Conservation (phyloP, 306 rosid species). For the Cajanus cajan region DNA sequence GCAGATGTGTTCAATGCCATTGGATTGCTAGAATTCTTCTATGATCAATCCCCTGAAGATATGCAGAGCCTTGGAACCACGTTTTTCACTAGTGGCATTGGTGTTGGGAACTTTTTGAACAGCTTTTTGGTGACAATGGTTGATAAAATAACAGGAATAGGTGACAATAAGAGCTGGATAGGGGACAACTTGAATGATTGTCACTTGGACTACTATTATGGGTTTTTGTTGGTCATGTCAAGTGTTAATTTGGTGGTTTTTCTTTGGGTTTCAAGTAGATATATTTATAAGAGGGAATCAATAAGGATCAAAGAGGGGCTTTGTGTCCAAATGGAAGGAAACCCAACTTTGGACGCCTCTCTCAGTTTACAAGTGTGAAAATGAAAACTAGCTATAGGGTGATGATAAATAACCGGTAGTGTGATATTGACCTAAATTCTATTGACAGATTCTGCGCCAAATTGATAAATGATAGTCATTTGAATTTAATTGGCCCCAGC, state of each 20-base stretch:
- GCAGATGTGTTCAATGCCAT: conserved; percentile 81
- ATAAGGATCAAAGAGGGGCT: conserved; percentile 35
- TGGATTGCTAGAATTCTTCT: conserved; percentile 85
- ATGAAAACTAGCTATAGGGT: neutral
- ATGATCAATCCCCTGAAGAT: conserved; percentile 88
- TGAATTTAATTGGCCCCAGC: conserved; percentile 15
- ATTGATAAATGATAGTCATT: neutral
- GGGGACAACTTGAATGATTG: conserved; percentile 76
- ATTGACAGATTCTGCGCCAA: conserved; percentile 10
- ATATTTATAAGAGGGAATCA: conserved; percentile 48
- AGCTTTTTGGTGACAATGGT: conserved; percentile 78
- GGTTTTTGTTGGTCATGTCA: conserved; percentile 50
- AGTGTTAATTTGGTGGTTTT: conserved; percentile 39
- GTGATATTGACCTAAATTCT: neutral
- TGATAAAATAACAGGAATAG: conserved; percentile 50
- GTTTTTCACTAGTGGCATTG: conserved; percentile 65
- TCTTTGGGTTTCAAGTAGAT: conserved; percentile 49
- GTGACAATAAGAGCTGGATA: conserved; percentile 74
- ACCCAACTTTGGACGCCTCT: conserved; percentile 44
- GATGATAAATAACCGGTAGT: neutral
- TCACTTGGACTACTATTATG: conserved; percentile 87
- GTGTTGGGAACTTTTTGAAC: conserved; percentile 78
- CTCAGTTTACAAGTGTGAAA: conserved; percentile 47
- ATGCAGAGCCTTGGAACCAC: conserved; percentile 92
- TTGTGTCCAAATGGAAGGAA: conserved; percentile 39